These are phyloP conservation scores for Fraxinus americana DNA, from an alignment of 257 asterid species.

Conservation along the genomic window DNA sequence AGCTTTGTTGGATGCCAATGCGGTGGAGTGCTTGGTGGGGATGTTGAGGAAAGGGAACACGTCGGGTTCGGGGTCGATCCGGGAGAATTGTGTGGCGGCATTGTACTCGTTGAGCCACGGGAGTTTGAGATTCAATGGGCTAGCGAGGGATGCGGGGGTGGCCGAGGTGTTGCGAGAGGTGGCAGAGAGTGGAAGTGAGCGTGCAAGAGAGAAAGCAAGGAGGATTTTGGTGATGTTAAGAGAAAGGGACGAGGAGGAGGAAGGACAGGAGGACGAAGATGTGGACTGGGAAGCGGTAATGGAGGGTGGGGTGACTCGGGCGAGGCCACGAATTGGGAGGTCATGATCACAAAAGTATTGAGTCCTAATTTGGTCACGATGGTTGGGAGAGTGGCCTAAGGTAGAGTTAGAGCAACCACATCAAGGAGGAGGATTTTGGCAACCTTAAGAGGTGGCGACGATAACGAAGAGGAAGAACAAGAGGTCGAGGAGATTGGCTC, in stretches of 20 bases:
- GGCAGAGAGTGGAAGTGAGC: constrained; percentile 53
- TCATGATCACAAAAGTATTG: background rate
- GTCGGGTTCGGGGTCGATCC: constrained; percentile 57
- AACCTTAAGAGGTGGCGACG: background rate
- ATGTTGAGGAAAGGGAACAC: constrained; percentile 46
- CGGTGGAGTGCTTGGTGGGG: constrained; percentile 57
- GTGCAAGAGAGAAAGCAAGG: constrained; percentile 75
- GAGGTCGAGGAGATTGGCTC: background rate
- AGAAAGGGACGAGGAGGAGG: constrained; percentile 51
- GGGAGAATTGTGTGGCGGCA: constrained; percentile 71
- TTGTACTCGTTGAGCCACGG: constrained; percentile 69
- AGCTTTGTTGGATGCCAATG: constrained; percentile 67
- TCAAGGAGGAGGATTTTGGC: background rate
- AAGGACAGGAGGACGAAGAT: constrained; percentile 38
- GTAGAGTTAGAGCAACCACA: background rate
- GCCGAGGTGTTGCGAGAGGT: constrained; percentile 64
- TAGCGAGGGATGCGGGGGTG: constrained; percentile 62
- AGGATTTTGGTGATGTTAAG: constrained; percentile 50
- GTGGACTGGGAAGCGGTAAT: constrained; percentile 81
- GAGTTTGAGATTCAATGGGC: constrained; percentile 68
- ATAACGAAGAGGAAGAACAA: background rate
- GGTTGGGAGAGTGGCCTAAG: background rate
- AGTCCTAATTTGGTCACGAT: background rate
- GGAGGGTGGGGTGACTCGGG: constrained; percentile 63
- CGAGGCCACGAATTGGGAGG: constrained; percentile 45